A percentile compares a stretch with the other conserved stretches of the same genome.
phyloP scores from a whole-genome alignment of 495 filamentous ascomycete species.

The Penicillium mononematosum region DNA sequence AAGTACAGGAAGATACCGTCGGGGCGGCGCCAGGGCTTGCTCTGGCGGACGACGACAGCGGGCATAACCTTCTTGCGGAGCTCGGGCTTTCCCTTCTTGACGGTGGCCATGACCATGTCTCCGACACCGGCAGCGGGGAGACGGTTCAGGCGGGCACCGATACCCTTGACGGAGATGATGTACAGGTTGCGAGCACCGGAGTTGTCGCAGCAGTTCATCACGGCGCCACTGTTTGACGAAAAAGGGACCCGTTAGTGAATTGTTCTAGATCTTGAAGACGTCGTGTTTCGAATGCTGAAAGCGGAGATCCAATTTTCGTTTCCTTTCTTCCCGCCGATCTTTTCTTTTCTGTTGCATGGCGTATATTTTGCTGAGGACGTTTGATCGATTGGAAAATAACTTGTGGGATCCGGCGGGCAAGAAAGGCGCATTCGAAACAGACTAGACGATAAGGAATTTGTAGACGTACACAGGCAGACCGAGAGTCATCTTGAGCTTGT shows the following conservation, averaged over 20 bases:
- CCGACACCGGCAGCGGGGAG: conserved; percentile 96
- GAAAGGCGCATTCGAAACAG: conserved; percentile 12
- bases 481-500: conserved; percentile 99
- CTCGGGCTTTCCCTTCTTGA: conserved; percentile 99
- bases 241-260: conserved; percentile 23
- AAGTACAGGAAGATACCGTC: conserved; percentile 99
- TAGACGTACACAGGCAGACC: conserved; percentile 95
- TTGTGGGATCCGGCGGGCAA: conserved; percentile 11
- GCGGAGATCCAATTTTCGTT: conserved; percentile 11
- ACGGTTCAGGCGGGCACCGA: conserved; percentile 96
- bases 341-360: conserved; percentile 2
- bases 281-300: conserved; percentile 10
- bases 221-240: conserved; percentile 69
- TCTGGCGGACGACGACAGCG: conserved; percentile 94
- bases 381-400: conserved; percentile 17
- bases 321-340: conserved; percentile 7
- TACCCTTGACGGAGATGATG: conserved; percentile 99
- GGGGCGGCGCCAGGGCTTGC: conserved; percentile 97
- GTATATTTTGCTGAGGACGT: conserved; percentile 2
- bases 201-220: conserved; percentile 98
- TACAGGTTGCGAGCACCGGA: conserved; percentile 98
- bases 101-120: conserved; percentile 99
- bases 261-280: conserved; percentile 8
- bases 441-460: conserved; percentile 20
- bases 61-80: conserved; percentile 99